Base-by-base conservation (phyloP, 331 rosid genomes). In the Saraca asoca region DNA sequence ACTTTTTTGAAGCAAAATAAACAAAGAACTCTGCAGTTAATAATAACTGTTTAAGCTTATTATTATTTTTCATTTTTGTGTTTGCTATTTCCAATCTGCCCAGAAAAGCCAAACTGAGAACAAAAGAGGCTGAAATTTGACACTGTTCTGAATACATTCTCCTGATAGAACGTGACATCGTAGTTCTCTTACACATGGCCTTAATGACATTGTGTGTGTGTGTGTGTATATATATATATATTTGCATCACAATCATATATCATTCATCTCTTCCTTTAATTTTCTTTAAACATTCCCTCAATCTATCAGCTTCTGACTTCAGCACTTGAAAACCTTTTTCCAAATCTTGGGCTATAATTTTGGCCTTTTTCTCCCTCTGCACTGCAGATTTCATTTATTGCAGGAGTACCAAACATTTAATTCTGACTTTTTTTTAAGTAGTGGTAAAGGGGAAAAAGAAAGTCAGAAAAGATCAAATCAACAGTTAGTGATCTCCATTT, bases 271-370 rank as follows among this genome's bases (percentile, higher is more conserved):
- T 9, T 57, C 56, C 68, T 64, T 76, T 54, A 18, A 65, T 34
- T 58, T 77, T 71, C 69, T 58, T 46, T 53, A 33, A 41, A 65
- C 69, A 64, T 75, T 65, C 63, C 63, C 68, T 58, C 16, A 71
- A 60, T 58, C 64, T 18, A 15, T 71, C 64, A 46, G 34, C 66
- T 6, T 62, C 44, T 45, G 68, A 31, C 56, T 63, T 10, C 44
- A 46, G 38, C 39, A 31, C 15, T 46, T 31, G 55, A 62, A 14
- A 69, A 53, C 58, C 52, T 48, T 57, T 51, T 42, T 38, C 12
- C 44, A 65, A 53, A 74, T 59, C 71, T 65, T 48, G 3, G 46
- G 0, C 2, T 0, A 72, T 48, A 52, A 20, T 50, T 56, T 5
- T 65, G 48, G 42, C 31, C 39, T 44, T 62, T 64, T 64, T 50